phyloP scores from a whole-genome alignment of 2,329 filamentous ascomycete genomes.

The Xylariaceae sp. region DNA sequence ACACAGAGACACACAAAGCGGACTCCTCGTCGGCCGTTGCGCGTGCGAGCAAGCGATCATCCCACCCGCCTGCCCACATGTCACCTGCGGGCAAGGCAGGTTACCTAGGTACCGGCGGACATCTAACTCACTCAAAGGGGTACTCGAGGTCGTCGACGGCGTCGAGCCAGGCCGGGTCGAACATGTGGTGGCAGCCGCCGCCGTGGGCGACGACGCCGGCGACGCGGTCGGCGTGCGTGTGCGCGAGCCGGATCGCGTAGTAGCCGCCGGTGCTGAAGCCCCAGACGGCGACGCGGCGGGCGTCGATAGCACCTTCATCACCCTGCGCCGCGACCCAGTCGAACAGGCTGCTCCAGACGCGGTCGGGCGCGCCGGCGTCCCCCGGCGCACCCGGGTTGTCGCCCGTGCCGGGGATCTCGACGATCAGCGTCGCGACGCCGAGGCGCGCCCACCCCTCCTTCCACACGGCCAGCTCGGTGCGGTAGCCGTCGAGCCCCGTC shows the following conservation, averaged over 20 bases:
- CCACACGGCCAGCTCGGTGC: conserved; percentile 28
- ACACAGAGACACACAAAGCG: neutral
- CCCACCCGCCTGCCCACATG: too few species aligned
- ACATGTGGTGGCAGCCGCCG: conserved; percentile 53
- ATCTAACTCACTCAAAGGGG: conserved; percentile 48
- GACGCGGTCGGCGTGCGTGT: conserved; percentile 46
- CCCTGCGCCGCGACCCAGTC: conserved; percentile 43
- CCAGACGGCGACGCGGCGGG: conserved; percentile 42
- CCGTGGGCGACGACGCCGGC: conserved; percentile 45
- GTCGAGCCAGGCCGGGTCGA: conserved; percentile 44
- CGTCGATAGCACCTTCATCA: conserved; percentile 38
- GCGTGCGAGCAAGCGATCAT: too few species aligned
- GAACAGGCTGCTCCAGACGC: conserved; percentile 45
- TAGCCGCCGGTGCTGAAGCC: conserved; percentile 52
- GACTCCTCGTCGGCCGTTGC: too few species aligned
- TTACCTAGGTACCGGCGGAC: too few species aligned
- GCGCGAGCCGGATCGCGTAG: conserved; percentile 48
- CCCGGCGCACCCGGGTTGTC: conserved; percentile 42
- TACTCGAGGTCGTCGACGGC: conserved; percentile 50
- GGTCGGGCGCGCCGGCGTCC: conserved; percentile 42
- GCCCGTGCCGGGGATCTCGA: conserved; percentile 52
- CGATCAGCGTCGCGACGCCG: conserved; percentile 39
- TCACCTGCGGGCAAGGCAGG: too few species aligned
- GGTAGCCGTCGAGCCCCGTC: conserved; percentile 21
- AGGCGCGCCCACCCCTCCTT: conserved; percentile 28